A percentile compares a stretch with the other conserved stretches of the same genome.
Conservation (phyloP, 805 yeast genomes). For the Debaryomyces tyrocola region DNA sequence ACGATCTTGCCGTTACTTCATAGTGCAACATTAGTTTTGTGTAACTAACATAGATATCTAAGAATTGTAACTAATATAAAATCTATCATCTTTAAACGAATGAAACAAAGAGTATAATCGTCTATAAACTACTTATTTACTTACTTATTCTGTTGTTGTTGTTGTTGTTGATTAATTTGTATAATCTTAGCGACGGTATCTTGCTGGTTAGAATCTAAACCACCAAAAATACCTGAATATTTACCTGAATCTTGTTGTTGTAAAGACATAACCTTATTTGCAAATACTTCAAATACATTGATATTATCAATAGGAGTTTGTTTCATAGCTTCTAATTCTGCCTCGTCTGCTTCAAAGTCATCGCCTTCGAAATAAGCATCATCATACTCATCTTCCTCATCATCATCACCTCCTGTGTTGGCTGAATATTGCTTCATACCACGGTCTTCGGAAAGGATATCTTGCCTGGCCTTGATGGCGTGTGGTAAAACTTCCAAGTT, state of each 20-base stretch:
- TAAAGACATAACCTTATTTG: constrained; percentile 49
- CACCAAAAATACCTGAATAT: constrained; percentile 50
- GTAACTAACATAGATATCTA: background rate
- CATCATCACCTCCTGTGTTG: constrained; percentile 22
- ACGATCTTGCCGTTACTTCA: background rate
- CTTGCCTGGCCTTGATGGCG: constrained; percentile 49
- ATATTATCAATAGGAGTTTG: constrained; percentile 77
- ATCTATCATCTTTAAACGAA: too few relatives aligned
- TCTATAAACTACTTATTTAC: background rate
- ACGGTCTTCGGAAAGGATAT: constrained; percentile 40
- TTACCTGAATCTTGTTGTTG: constrained; percentile 48
- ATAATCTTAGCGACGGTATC: constrained; percentile 30
- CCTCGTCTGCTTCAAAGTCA: constrained; percentile 60
- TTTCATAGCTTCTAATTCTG: constrained; percentile 77
- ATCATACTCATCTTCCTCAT: constrained; percentile 31
- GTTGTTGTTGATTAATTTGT: constrained; percentile 19
- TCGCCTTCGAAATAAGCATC: constrained; percentile 30
- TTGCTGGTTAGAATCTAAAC: constrained; percentile 34
- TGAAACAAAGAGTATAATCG: background rate
- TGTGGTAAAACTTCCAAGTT: constrained; percentile 46
- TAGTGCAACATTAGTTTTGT: background rate
- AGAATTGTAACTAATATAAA: too few relatives aligned
- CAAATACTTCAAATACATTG: constrained; percentile 69
- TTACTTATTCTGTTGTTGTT: constrained; percentile 2
- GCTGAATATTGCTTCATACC: constrained; percentile 27